These are phyloP conservation scores for Clonostachys byssicola DNA, from an alignment of 2,329 filamentous ascomycete genomes.

Conservation along the genomic window DNA sequence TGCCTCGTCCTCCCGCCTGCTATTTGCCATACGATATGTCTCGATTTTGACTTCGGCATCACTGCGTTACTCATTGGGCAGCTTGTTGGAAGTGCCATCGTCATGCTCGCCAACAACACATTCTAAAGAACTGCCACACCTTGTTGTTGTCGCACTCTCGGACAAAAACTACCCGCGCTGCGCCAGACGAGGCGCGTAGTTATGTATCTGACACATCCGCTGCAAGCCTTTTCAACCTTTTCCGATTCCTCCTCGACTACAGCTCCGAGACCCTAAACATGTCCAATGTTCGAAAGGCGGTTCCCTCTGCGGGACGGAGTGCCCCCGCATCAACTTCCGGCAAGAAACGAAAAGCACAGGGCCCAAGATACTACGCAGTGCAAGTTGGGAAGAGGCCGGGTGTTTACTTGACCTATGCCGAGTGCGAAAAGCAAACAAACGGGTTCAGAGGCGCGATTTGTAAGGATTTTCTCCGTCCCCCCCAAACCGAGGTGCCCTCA, in stretches of 20 bases:
- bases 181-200: constrained; percentile 1
- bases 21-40: no score
- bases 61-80: neutral
- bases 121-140: neutral
- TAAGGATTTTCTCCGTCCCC: constrained; percentile 36
- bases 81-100: neutral
- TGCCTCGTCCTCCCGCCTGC: no score
- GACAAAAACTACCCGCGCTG: neutral
- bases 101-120: neutral
- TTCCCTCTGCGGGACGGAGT: no score
- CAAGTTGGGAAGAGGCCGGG: constrained; percentile 51
- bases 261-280: neutral
- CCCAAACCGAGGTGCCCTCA: no score
- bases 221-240: neutral
- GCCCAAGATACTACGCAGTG: constrained; percentile 59
- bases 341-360: no score
- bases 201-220: neutral
- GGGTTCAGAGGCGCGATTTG: constrained; percentile 63
- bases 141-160: no score
- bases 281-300: no score
- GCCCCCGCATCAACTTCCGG: no score
- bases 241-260: neutral
- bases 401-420: constrained; percentile 58
- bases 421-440: constrained; percentile 56
- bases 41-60: neutral